Base-by-base conservation (phyloP, 1,284 basidiomycete genomes). In the Cystobasidium slooffiae region DNA sequence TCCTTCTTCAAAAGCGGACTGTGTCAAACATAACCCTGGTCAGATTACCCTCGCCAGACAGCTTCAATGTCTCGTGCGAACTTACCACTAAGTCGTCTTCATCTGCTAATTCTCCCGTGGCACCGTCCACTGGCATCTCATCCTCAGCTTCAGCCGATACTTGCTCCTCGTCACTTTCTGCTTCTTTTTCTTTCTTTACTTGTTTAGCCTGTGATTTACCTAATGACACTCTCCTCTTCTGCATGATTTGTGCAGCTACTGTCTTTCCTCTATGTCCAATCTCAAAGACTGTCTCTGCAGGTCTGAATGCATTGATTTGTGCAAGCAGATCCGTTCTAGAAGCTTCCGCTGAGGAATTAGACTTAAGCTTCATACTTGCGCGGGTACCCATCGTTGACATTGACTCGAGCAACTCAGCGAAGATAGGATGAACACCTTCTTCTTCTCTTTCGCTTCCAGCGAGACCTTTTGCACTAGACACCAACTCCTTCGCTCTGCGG, bases 271-370 rank as follows among this genome's bases (percentile, higher is more conserved):
- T 88, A 1, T 86, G 86, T 0, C 92, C 93, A 31, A 97, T 86
- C 83, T 99, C 96, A 75, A 99, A 91, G 39, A 98, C 90, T 0
- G 96, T 99, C 82, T 98, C 96, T 0, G 85, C 82, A 5, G 96
- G 96, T 31, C 86, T 87, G 85, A 97, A 99, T 3, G 89, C 85
- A 78, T 89, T 91, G 55, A 99, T 89, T 41, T 88, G 87, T 55
- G 88, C 87, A 56, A 99, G 83, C 59, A 99, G 84, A 9, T 65
- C 66, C 22, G 66, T 44, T 12, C 66, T 68, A 9, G 10, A 74
- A 37, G 46, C 81, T 80, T 39, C 59, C 14, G 47, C 31, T 22
- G 20, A 44, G 46, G 41, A 49, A 47, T 37, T 20, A 16, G 64
- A 46, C 0, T 0, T 59, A 51, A 37, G 65, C 43, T 31, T 31